Evolutionary conservation across 2,329 filamentous ascomycete genomes (phyloP).

Genomic region (Epichloe coenophiala): DNA sequence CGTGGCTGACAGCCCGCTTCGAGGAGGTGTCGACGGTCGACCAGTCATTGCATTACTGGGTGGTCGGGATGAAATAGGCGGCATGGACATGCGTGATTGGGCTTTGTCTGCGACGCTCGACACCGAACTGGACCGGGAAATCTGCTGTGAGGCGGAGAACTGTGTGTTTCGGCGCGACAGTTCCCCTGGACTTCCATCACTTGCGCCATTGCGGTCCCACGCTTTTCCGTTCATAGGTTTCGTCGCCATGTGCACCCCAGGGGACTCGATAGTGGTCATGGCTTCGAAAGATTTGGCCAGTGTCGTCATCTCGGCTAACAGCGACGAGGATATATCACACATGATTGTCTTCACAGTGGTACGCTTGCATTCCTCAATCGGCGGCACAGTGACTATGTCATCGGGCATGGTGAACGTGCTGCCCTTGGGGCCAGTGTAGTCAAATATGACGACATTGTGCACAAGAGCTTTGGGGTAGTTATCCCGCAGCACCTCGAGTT

Average conservation of each 20-base stretch:
- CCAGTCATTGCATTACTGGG: conserved; percentile 30
- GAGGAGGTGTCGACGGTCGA: conserved; percentile 37
- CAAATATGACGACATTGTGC: conserved; percentile 70
- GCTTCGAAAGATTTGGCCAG: conserved; percentile 61
- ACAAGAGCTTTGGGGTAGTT: conserved; percentile 63
- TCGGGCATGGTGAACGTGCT: conserved; percentile 42
- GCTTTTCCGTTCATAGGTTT: conserved; percentile 27
- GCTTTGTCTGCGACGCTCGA: conserved; percentile 41
- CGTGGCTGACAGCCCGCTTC: conserved; percentile 33
- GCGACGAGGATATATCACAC: conserved; percentile 61
- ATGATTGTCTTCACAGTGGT: conserved; percentile 74
- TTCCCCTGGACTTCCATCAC: conserved; percentile 23
- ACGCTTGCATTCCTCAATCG: conserved; percentile 50
- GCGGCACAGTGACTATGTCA: conserved; percentile 59
- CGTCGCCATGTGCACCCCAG: conserved; percentile 36
- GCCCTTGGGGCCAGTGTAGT: conserved; percentile 41
- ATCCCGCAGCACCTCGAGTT: conserved; percentile 58
- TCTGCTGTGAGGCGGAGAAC: conserved; percentile 26
- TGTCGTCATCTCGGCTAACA: conserved; percentile 63
- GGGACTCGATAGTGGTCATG: conserved; percentile 65
- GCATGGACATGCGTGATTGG: conserved; percentile 69
- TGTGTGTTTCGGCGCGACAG: conserved; percentile 42
- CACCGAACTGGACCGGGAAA: conserved; percentile 40
- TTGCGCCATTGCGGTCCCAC: conserved; percentile 22
- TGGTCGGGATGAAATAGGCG: conserved; percentile 40